phyloP scores from a whole-genome alignment of 2,329 filamentous ascomycete genomes.

The Colletotrichum acutatum region DNA sequence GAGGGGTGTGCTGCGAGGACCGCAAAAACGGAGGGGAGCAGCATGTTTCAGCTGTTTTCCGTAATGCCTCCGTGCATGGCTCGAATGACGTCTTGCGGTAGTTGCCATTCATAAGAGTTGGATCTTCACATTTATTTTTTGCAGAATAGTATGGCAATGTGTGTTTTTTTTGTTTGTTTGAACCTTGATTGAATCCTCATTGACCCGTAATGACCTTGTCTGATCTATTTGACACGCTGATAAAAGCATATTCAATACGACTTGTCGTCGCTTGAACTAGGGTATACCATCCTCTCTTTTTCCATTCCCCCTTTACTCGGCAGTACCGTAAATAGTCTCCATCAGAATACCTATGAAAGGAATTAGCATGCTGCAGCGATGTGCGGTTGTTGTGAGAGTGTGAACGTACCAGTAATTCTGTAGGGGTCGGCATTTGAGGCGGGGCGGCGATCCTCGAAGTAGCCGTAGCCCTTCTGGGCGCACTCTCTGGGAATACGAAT shows the following conservation, averaged over 20 bases:
- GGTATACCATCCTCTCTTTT: constrained; percentile 31
- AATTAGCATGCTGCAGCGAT: not conserved
- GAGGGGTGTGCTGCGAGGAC: too few species aligned
- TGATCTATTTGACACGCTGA: constrained; percentile 36
- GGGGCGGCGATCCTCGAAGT: constrained; percentile 88
- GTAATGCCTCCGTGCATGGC: not conserved
- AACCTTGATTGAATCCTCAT: constrained; percentile 27
- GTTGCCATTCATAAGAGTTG: not conserved
- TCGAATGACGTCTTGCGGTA: not conserved
- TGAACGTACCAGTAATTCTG: constrained; percentile 35
- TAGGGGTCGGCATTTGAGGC: constrained; percentile 69
- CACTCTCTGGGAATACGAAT: constrained; percentile 91
- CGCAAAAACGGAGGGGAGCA: not conserved
- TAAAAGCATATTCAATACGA: constrained; percentile 35
- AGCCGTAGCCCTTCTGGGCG: constrained; percentile 90
- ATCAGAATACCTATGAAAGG: constrained; percentile 24
- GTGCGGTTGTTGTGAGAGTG: not conserved
- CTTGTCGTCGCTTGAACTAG: constrained; percentile 26
- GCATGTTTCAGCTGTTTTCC: not conserved
- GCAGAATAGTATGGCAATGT: not conserved
- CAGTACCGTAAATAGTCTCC: constrained; percentile 37
- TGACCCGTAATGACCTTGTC: constrained; percentile 34
- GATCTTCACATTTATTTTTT: not conserved
- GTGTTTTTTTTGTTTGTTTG: not conserved
- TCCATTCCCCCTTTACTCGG: constrained; percentile 29